phyloP scores from a whole-genome alignment of 257 asterid genomes.

The Solanum pinnatisectum region DNA sequence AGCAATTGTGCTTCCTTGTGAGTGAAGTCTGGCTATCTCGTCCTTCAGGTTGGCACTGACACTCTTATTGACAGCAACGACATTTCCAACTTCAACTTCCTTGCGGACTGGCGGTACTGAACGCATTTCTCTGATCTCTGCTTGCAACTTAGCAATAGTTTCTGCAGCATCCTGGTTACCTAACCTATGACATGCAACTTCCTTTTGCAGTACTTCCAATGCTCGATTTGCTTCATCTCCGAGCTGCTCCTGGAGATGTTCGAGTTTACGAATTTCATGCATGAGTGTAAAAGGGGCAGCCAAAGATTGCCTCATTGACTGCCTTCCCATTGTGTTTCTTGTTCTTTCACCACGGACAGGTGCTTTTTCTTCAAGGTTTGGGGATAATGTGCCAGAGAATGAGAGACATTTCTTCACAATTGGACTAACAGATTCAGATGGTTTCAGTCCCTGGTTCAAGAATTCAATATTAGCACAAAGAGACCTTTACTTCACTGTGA shows the following conservation, averaged over 20 bases:
- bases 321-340: slow-evolving; percentile 55
- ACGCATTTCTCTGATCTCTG: slow-evolving; percentile 81
- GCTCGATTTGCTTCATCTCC: slow-evolving; percentile 94
- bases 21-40: slow-evolving; percentile 87
- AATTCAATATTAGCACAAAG: not conserved
- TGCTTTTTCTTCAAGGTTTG: slow-evolving; percentile 54
- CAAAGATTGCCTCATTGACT: slow-evolving; percentile 78
- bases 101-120: slow-evolving; percentile 34
- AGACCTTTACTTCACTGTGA: not conserved
- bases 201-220: slow-evolving; percentile 88
- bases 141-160: slow-evolving; percentile 88
- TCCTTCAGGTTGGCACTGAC: slow-evolving; percentile 91
- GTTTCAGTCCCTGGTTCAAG: slow-evolving; percentile 33
- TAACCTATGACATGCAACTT: slow-evolving; percentile 81
- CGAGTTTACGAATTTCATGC: slow-evolving; percentile 91
- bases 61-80: slow-evolving; percentile 62
- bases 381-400: slow-evolving; percentile 55
- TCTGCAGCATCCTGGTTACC: slow-evolving; percentile 99
- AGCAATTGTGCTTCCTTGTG: slow-evolving; percentile 89
- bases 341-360: slow-evolving; percentile 23
- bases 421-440: slow-evolving; percentile 41
- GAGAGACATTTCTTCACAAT: slow-evolving; percentile 78
- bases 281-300: slow-evolving; percentile 83
- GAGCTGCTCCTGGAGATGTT: slow-evolving; percentile 96
- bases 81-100: slow-evolving; percentile 47